Base-by-base conservation (phyloP, 192 early-diverging fungal genomes). In the Coemansia sp. region DNA sequence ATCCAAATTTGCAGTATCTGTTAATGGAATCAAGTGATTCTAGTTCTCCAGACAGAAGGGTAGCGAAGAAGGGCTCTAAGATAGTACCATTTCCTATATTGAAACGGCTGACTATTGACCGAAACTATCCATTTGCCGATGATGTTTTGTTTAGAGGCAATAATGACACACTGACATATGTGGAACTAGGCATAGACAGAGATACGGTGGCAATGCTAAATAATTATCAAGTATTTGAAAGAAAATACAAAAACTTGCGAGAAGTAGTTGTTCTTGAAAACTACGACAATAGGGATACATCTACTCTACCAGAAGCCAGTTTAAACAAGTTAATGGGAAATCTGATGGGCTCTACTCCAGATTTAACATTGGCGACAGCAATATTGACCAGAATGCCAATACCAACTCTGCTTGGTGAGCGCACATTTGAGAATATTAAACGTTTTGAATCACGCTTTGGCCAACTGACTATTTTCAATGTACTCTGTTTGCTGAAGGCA, bases 71-170 rank as follows among this genome's bases (percentile, higher is more conserved):
- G 6, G 41, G 0, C n/a, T 53, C 52, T 0, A n/a, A n/a, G 10
- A 44, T 9, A n/a, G 65, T 50, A 5, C 13, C 33, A 0, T 52
- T 66, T 66, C 65, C 65, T 0, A 38, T 16, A 12, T 31, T 66
- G 46, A 15, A 33, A 9, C 20, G 44, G 3, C 31, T 66, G 27
- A 34, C 10, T n/a, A 52, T 5, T 47, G 2, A 34, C 50, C 34
- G 34, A 38, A 20, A 34, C 24, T 66, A 66, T 33, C 65, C 65
- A 49, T 66, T 66, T 22, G 47, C 29, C 20, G 47, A 66, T 38
- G 65, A 66, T 52, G 50, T 52, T 10, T 31, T 66, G 31, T 66
- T 66, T 22, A 47, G 65, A 16, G 65, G 65, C 10, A 66, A 66
- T 31, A 38, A 27, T 18, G 44, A 5, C 15, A 66, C 65, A 6